A percentile compares a stretch with the other conserved stretches of the same genome.
phyloP scores from a whole-genome alignment of 2,329 filamentous ascomycete genomes.

The Diaporthe sp. region DNA sequence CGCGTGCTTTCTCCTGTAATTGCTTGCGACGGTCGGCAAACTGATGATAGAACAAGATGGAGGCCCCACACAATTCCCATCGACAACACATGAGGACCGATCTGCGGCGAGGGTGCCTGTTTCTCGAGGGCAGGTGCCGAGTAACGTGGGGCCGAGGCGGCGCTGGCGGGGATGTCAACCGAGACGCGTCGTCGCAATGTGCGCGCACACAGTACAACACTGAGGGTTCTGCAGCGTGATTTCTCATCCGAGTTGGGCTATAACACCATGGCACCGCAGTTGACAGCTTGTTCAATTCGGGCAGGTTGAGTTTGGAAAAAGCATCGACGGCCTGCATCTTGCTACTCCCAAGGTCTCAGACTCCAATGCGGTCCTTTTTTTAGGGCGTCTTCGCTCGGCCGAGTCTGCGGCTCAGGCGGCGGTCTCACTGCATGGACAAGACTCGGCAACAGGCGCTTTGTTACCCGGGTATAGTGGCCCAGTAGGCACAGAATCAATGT shows the following conservation, averaged over 20 bases:
- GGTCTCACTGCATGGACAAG: conserved; percentile 4
- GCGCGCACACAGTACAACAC: not conserved
- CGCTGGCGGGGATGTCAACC: conserved; percentile 11
- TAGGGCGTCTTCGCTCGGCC: conserved; percentile 1
- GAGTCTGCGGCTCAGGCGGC: not conserved
- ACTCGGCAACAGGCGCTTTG: not conserved
- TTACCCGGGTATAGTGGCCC: not conserved
- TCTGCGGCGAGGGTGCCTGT: conserved; percentile 20
- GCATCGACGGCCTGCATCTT: not conserved
- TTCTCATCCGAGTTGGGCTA: not conserved
- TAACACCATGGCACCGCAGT: not conserved
- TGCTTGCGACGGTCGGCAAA: conserved; percentile 33
- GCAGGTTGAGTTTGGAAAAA: not conserved
- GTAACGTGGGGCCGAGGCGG: conserved; percentile 26
- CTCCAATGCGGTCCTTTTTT: not conserved
- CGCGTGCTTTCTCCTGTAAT: conserved; percentile 27
- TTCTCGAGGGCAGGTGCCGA: conserved; percentile 9
- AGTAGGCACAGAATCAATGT: not conserved
- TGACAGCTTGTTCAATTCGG: not conserved
- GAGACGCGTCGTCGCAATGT: conserved; percentile 26
- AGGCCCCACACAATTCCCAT: conserved; percentile 41
- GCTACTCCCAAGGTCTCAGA: conserved; percentile 5
- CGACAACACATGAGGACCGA: conserved; percentile 40
- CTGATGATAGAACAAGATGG: conserved; percentile 40
- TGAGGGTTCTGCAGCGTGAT: not conserved